A percentile compares a stretch with the other conserved stretches of the same genome.
Evolutionary conservation across 768 basidiomycete genomes (phyloP).

Genomic region (Mycena crocata): DNA sequence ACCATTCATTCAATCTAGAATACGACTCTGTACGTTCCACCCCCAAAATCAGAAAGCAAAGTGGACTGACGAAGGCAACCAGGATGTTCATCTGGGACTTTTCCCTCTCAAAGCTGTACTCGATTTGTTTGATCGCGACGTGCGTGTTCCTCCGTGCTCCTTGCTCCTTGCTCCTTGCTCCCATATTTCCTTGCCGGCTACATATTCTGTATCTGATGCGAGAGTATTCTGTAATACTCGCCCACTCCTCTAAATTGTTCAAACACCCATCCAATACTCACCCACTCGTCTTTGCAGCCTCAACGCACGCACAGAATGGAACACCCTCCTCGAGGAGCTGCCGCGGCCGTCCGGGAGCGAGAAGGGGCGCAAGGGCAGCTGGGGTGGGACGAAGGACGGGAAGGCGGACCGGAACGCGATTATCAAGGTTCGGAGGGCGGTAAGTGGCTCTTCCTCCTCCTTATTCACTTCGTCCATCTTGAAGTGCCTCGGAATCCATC

Average conservation of each 20-base stretch:
- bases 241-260: no score
- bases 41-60: no score
- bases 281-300: slow-evolving; percentile 12
- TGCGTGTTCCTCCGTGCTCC: background rate
- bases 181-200: no score
- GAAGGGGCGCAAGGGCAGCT: background rate
- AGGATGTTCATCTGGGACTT: slow-evolving; percentile 35
- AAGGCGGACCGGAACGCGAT: slow-evolving; percentile 18
- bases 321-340: slow-evolving; percentile 24
- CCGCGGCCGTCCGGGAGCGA: background rate
- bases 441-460: background rate
- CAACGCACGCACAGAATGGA: slow-evolving; percentile 29
- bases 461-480: background rate
- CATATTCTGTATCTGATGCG: background rate
- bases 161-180: no score
- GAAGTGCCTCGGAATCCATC: no score
- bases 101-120: slow-evolving; percentile 28
- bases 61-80: background rate
- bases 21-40: slow-evolving; percentile 15
- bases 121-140: slow-evolving; percentile 29
- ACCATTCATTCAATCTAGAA: background rate
- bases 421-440: slow-evolving; percentile 23
- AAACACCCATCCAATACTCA: no score
- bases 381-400: background rate
- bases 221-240: background rate